Evolutionary conservation across 225 moss, liverwort and hornwort species (phyloP).

Genomic region (Anthoceros angustus): DNA sequence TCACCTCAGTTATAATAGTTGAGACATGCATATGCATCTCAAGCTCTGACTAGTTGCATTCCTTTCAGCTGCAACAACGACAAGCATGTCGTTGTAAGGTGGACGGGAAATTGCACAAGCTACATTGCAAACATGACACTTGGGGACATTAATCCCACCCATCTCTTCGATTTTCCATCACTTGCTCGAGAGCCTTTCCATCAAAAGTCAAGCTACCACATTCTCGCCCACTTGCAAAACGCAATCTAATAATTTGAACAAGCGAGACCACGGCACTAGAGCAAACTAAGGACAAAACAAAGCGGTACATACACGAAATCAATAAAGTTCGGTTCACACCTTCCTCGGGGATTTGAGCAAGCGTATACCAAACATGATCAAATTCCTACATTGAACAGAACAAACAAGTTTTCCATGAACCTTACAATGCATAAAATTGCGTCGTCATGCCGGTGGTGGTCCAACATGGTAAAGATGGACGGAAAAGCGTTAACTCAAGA

Average conservation of each 20-base stretch:
- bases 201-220: too few species aligned
- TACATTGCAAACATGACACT: neutral
- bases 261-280: neutral
- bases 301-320: slow-evolving; percentile 43
- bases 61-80: slow-evolving; percentile 44
- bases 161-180: slow-evolving; percentile 97
- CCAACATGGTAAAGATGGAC: neutral
- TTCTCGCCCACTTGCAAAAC: too few species aligned
- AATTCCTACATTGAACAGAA: slow-evolving; percentile 17
- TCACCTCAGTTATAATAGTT: slow-evolving; percentile 75
- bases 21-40: slow-evolving; percentile 90
- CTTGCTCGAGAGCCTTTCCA: slow-evolving; percentile 81
- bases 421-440: neutral
- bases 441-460: too few species aligned
- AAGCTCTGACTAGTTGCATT: slow-evolving; percentile 87
- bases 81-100: neutral
- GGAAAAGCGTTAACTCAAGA: neutral
- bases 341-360: slow-evolving; percentile 60
- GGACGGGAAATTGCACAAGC: too few species aligned
- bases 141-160: slow-evolving; percentile 20
- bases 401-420: neutral
- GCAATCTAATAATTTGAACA: neutral
- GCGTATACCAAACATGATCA: slow-evolving; percentile 76
- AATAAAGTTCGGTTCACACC: slow-evolving; percentile 61
- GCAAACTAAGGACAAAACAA: neutral